phyloP scores from a whole-genome alignment of 495 filamentous ascomycete species.

The Cercophora scortea region DNA sequence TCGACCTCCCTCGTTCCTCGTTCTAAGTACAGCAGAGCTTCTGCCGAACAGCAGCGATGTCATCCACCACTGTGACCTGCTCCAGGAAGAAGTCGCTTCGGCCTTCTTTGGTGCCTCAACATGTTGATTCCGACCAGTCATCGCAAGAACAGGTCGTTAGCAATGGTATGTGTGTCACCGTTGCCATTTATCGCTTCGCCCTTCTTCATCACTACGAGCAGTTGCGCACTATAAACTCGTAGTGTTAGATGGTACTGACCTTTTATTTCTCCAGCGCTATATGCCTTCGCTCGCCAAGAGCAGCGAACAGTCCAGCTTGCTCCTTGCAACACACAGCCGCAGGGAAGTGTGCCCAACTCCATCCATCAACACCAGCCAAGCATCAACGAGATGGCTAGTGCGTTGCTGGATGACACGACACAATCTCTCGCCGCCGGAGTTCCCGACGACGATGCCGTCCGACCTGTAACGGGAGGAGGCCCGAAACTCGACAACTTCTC shows the following conservation, averaged over 20 bases:
- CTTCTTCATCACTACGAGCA: background rate
- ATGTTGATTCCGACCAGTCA: background rate
- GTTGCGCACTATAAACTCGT: no score
- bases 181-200: background rate
- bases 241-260: background rate
- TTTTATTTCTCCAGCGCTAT: background rate
- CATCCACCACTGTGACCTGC: slow-evolving; percentile 5
- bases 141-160: background rate
- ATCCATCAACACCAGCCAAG: slow-evolving; percentile 11
- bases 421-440: background rate
- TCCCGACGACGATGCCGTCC: background rate
- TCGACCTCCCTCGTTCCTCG: no score
- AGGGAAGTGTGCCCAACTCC: background rate
- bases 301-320: background rate
- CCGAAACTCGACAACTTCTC: background rate
- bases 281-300: background rate
- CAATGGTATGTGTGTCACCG: background rate
- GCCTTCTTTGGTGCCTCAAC: background rate
- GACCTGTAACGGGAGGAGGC: background rate
- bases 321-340: background rate
- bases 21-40: no score
- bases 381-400: slow-evolving; percentile 26
- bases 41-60: background rate
- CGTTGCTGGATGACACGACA: slow-evolving; percentile 20
- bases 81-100: slow-evolving; percentile 8